Evolutionary conservation across 345 rosid genomes (phyloP), one percentile per base, ranked within the genome.

Genomic region (Streptanthus diversifolius): DNA sequence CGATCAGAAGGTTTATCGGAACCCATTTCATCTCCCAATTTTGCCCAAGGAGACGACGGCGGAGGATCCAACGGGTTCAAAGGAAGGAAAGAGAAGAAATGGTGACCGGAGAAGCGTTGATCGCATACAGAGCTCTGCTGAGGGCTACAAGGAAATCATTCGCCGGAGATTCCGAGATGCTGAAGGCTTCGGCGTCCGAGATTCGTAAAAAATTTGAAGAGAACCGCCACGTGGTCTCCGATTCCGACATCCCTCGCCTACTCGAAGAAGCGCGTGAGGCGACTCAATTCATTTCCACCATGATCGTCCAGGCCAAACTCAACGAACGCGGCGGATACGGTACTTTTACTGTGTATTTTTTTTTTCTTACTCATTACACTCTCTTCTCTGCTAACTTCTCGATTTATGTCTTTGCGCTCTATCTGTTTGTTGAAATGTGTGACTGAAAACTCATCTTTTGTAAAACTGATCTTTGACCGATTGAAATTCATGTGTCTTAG

Each of bases 261-360:
- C 87, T 91, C 9, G 96, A 83, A 13, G 92, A 90, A 77, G 98
- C 98, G 18, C 89, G 86, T n/a, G 93, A 91, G 40, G 96, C 98
- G 22, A 79, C 90, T 21, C 68, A 81, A 17, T 91, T 87, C 84
- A 80, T 95, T 47, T 81, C 99, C 74, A 90, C 90, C 81, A 86
- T 85, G 93, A 95, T 95, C 72, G 91, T 91, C 15, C 98, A 91
- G 77, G 99, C 99, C 27, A 90, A 88, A 71, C 91, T 90, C 77
- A 92, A 87, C 61, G 87, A 90, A 2, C 91, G 88, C 6, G 98
- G 96, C 70, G 92, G 89, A 66, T 90, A 85, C 63, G 98, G 98
- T 95, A 82, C 14, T 3, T 22, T 1, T 29, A 25, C 3, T n/a
- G n/a, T 32, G 3, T 15, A 18, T 18, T n/a, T n/a, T 33, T 24